Evolutionary conservation across 2,329 filamentous ascomycete genomes (phyloP).

Genomic region (Alternaria arbusti): DNA sequence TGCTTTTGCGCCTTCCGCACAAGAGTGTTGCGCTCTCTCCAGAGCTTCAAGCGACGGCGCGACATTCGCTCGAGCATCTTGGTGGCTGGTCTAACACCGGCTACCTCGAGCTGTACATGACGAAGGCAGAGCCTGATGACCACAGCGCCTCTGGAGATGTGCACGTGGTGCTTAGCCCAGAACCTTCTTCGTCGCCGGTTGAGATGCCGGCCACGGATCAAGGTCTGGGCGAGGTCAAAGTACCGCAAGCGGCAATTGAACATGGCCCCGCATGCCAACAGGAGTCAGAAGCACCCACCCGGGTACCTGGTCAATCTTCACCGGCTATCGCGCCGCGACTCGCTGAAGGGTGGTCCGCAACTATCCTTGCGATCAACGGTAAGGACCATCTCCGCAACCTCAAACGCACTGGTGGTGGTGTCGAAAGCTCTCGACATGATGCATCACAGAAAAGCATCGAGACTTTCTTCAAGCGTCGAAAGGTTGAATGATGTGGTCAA

Average conservation of each 20-base stretch:
- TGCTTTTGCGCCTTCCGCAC: conserved; percentile 63
- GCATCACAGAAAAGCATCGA: conserved; percentile 76
- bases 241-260: not conserved
- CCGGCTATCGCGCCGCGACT: conserved; percentile 9
- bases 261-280: not conserved
- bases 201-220: not conserved
- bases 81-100: conserved; percentile 72
- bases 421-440: conserved; percentile 80
- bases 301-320: not conserved
- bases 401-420: conserved; percentile 80
- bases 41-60: conserved; percentile 49
- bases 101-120: conserved; percentile 60
- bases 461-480: conserved; percentile 74
- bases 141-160: not conserved
- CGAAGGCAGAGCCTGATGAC: not conserved
- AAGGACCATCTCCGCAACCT: conserved; percentile 74
- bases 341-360: conserved; percentile 53
- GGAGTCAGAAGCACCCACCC: not conserved
- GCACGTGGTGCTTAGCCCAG: not conserved
- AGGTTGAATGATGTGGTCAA: conserved; percentile 40
- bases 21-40: conserved; percentile 54
- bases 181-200: not conserved
- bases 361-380: conserved; percentile 70
- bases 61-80: conserved; percentile 57
- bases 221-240: not conserved